These are phyloP conservation scores for Thelephora ganbajun DNA, from an alignment of 768 basidiomycete genomes.

Conservation along the genomic window DNA sequence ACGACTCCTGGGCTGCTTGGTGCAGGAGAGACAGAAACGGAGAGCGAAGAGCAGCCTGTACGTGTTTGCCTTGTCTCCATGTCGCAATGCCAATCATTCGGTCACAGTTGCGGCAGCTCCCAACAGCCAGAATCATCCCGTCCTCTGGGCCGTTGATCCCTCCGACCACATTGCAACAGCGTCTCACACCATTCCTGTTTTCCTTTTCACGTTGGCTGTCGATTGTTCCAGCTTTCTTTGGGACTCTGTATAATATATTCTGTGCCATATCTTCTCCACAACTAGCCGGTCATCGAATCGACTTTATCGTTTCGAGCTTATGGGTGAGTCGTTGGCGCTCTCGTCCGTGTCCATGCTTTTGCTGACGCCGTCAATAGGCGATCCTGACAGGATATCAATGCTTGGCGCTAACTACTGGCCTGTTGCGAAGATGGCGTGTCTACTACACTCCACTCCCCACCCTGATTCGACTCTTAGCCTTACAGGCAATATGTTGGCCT, in stretches of 20 bases:
- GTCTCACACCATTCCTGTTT: constrained; percentile 50
- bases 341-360: not conserved
- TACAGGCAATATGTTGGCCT: constrained; percentile 96
- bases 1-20: constrained; percentile 44
- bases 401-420: constrained; percentile 74
- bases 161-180: constrained; percentile 33
- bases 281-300: constrained; percentile 28
- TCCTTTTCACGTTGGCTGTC: constrained; percentile 57
- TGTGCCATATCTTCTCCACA: constrained; percentile 28
- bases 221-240: constrained; percentile 58
- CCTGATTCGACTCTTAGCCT: constrained; percentile 78
- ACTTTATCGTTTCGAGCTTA: constrained; percentile 52
- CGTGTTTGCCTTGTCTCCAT: constrained; percentile 18
- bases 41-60: constrained; percentile 45
- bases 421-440: constrained; percentile 78
- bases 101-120: constrained; percentile 45
- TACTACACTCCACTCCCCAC: constrained; percentile 86
- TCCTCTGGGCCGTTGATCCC: constrained; percentile 16
- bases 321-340: constrained; percentile 39
- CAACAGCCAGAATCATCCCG: constrained; percentile 50
- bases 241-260: constrained; percentile 49
- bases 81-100: not conserved
- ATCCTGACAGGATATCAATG: constrained; percentile 84
- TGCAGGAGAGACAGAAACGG: constrained; percentile 70
- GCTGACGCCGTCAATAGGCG: constrained; percentile 31